Evolutionary conservation across 2,329 filamentous ascomycete species (phyloP), one percentile per base, ranked within the genome.

Genomic region (Pestalotiopsis sp.): DNA sequence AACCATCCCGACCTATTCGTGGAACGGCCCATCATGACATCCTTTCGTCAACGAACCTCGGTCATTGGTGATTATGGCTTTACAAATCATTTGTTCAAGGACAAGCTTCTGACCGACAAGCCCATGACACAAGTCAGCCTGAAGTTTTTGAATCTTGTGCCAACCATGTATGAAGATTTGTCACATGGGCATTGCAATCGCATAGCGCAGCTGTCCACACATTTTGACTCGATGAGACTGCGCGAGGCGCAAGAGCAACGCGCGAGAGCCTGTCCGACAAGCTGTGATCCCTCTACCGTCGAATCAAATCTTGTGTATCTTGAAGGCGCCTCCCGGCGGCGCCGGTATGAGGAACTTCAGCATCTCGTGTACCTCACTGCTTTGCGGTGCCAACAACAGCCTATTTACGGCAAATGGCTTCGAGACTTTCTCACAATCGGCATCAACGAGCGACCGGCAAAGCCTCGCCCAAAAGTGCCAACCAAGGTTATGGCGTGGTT

Each of bases 1-100:
- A 99, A 99, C 74, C 96, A 99, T 77, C 97, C 96, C 0, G 96
- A 99, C 80, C 86, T 99, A 9, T 99, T 99, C 75, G 93, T 98
- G 73, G 97, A 97, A 69, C 90, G 96, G 17, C 95, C 94, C 1
- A 98, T 99, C 75, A 96, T 97, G 81, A 99, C 95, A 0, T 98
- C 96, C 1, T 97, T 98, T 79, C 93, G 94, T 3, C 97, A 98
- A 92, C 86, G 89, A 31, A 92, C 87, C 71, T 97, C 95, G 2
- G 90, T 94, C 2, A 84, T 91, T 9, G 89, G 92, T 2, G 89
- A 92, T 45, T 98, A 91, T 75, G 90, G 92, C 73, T 84, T 89
- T 66, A 92, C 91, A 40, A 93, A 97, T 71, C 82, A 89, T 2
- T 84, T 93, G 31, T 83, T 98, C 58, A 88, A 92, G 23, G 86